Percentiles rank a stretch among this genome's conserved stretches.
phyloP scores from a whole-genome alignment of 2,329 filamentous ascomycete species.

The Blastomyces gilchristii region DNA sequence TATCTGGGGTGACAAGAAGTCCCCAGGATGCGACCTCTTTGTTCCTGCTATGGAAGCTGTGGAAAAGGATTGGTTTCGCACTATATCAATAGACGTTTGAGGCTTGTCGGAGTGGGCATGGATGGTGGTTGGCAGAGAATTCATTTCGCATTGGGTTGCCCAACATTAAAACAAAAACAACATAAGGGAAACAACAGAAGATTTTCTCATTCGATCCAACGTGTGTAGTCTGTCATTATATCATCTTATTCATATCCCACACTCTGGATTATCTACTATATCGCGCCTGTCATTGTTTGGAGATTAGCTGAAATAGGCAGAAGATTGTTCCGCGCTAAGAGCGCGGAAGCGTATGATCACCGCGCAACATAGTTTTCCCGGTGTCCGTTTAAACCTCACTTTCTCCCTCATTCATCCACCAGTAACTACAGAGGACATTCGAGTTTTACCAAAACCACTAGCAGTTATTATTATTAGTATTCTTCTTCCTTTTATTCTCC shows the following conservation, averaged over 20 bases:
- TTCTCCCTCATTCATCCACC: too few species aligned
- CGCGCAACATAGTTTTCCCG: too few species aligned
- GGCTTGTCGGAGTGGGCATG: slow-evolving; percentile 42
- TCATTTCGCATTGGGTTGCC: slow-evolving; percentile 14
- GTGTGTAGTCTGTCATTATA: not conserved
- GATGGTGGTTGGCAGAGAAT: slow-evolving; percentile 21
- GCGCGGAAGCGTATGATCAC: too few species aligned
- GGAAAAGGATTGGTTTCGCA: slow-evolving; percentile 32
- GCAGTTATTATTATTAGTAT: too few species aligned
- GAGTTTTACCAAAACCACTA: too few species aligned
- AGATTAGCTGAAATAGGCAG: too few species aligned
- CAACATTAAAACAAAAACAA: not conserved
- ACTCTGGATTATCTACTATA: not conserved
- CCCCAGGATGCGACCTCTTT: slow-evolving; percentile 35
- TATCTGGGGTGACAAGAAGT: slow-evolving; percentile 13
- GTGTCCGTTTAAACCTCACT: too few species aligned
- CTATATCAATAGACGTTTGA: slow-evolving; percentile 38
- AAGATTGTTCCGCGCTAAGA: not conserved
- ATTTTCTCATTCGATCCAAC: not conserved
- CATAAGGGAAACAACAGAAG: not conserved
- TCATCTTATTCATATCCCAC: not conserved
- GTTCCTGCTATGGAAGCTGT: slow-evolving; percentile 38
- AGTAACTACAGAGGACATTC: too few species aligned
- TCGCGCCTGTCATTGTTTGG: too few species aligned
- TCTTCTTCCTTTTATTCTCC: too few species aligned